These are phyloP conservation scores for Fusarium verticillioides DNA, from an alignment of 2,329 filamentous ascomycete species.

Conservation along the genomic window DNA sequence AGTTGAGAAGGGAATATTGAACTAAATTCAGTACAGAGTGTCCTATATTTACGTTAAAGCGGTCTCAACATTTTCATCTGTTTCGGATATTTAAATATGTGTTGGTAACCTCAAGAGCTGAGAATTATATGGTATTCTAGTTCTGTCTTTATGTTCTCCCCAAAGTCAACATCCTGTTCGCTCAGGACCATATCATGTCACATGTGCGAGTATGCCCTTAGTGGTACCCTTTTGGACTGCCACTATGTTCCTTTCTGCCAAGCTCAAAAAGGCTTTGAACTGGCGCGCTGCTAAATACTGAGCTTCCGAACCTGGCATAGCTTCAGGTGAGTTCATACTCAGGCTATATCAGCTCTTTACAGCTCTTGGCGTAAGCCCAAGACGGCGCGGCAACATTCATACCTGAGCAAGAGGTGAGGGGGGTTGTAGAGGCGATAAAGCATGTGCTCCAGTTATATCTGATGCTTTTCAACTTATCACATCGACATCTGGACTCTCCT, in stretches of 20 bases:
- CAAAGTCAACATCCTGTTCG: neutral
- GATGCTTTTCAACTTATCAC: neutral
- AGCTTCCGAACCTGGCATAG: neutral
- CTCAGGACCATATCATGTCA: neutral
- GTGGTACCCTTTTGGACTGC: neutral
- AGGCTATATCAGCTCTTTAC: neutral
- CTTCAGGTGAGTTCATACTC: neutral
- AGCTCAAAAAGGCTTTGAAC: neutral
- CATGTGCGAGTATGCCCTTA: accelerated
- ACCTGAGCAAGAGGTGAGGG: neutral
- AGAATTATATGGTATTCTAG: neutral
- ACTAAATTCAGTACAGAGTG: too few species aligned
- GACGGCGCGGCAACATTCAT: neutral
- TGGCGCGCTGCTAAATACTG: neutral
- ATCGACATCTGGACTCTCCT: neutral
- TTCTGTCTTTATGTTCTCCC: neutral
- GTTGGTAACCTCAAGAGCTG: neutral
- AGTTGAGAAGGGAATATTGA: too few species aligned
- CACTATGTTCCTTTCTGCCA: neutral
- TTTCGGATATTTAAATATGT: too few species aligned
- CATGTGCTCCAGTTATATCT: neutral
- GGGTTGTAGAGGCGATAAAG: neutral
- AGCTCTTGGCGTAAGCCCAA: neutral
- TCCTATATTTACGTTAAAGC: too few species aligned
- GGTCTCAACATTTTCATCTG: too few species aligned